These are phyloP conservation scores for Hymenoscyphus fraxineus DNA, from an alignment of 2,329 filamentous ascomycete genomes.

Conservation along the genomic window DNA sequence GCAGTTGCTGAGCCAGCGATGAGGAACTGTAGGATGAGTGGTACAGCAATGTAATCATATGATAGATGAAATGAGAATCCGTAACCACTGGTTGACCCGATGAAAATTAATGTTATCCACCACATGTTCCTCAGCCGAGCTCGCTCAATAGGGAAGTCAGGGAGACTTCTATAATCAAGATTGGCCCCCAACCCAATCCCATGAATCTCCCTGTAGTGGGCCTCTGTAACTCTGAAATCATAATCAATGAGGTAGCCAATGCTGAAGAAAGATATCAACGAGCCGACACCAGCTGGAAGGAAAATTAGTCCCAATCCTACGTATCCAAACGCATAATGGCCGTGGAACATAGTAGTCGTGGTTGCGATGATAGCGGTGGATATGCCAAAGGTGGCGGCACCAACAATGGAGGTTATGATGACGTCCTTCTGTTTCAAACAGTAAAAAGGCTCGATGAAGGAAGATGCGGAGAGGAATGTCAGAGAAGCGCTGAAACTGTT, in stretches of 20 bases:
- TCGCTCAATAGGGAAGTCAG: slow-evolving; percentile 28
- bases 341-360: slow-evolving; percentile 39
- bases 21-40: slow-evolving; percentile 23
- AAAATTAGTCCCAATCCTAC: slow-evolving; percentile 17
- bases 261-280: slow-evolving; percentile 41
- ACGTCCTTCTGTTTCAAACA: slow-evolving; percentile 13
- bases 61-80: slow-evolving; percentile 11
- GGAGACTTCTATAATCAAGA: slow-evolving; percentile 10
- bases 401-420: slow-evolving; percentile 36
- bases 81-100: slow-evolving; percentile 9
- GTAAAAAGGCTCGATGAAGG: slow-evolving; percentile 12
- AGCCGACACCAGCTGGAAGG: slow-evolving; percentile 43
- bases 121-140: slow-evolving; percentile 16
- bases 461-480: slow-evolving; percentile 35
- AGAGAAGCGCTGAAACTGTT: slow-evolving; percentile 36
- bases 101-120: slow-evolving; percentile 17
- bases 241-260: slow-evolving; percentile 57
- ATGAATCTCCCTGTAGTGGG: slow-evolving; percentile 39
- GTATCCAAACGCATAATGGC: slow-evolving; percentile 16
- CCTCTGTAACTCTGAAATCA: slow-evolving; percentile 55
- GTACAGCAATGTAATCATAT: slow-evolving; percentile 3
- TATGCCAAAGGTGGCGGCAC: slow-evolving; percentile 41
- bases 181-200: slow-evolving; percentile 34
- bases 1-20: slow-evolving; percentile 26
- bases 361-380: slow-evolving; percentile 46